These are phyloP conservation scores for Fragaria iinumae DNA, from an alignment of 306 rosid species.

Conservation along the genomic window DNA sequence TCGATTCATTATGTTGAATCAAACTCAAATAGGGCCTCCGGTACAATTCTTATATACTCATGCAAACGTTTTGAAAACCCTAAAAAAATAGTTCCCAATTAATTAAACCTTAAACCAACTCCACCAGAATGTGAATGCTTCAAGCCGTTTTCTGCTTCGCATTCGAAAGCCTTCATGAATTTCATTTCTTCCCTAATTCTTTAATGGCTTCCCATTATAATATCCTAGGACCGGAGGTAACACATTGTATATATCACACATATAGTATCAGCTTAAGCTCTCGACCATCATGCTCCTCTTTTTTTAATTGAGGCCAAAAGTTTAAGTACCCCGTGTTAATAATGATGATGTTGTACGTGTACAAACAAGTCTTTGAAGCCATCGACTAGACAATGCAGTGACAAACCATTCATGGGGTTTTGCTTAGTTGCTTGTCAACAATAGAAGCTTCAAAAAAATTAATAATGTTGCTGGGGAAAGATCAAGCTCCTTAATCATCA, in stretches of 20 bases:
- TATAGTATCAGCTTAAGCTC: constrained; percentile 15
- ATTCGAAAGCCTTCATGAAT: constrained; percentile 12
- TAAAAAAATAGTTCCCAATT: not conserved
- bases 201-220: constrained; percentile 24
- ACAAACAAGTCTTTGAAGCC: constrained; percentile 27
- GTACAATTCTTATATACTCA: not conserved
- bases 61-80: not conserved
- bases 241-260: constrained; percentile 21
- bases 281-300: not conserved
- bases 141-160: constrained; percentile 16
- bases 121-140: constrained; percentile 33
- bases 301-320: constrained; percentile 15
- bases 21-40: constrained; percentile 21
- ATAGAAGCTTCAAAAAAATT: constrained; percentile 27
- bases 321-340: constrained; percentile 34
- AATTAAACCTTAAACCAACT: not conserved
- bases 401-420: constrained; percentile 45
- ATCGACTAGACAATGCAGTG: constrained; percentile 9
- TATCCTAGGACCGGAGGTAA: not conserved
- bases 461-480: constrained; percentile 18
- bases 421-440: constrained; percentile 40
- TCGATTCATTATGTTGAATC: constrained; percentile 37
- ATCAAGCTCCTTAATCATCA: constrained; percentile 21
- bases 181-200: constrained; percentile 14
- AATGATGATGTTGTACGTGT: constrained; percentile 4